Conservation (phyloP, 2,329 filamentous ascomycete species). For the Ascocoryne sarcoides region DNA sequence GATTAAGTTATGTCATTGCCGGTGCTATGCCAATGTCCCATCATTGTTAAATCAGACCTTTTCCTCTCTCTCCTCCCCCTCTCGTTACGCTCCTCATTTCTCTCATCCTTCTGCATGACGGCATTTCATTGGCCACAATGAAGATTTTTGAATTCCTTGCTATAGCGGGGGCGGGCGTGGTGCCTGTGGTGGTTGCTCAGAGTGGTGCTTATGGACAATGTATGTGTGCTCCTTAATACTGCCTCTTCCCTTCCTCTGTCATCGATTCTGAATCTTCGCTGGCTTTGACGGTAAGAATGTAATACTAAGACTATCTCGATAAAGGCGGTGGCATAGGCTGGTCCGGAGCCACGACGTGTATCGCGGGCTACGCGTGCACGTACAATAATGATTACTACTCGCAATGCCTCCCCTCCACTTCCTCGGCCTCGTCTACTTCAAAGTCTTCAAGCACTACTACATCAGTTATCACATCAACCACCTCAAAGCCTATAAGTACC, state of each 20-base stretch:
- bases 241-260: too few species aligned
- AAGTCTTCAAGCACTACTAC: not conserved
- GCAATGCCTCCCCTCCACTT: conserved; percentile 23
- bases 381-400: conserved; percentile 22
- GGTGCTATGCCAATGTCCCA: not conserved
- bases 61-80: not conserved
- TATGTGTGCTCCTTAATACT: conserved; percentile 12
- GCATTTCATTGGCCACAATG: not conserved
- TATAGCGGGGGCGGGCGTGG: conserved; percentile 25
- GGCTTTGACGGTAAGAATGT: too few species aligned
- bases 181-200: conserved; percentile 24
- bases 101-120: not conserved
- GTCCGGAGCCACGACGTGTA: conserved; percentile 22
- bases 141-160: conserved; percentile 4
- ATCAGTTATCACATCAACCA: not conserved
- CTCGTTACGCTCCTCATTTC: not conserved
- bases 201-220: conserved; percentile 22
- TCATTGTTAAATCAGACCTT: too few species aligned
- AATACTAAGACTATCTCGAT: not conserved
- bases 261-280: too few species aligned
- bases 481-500: not conserved
- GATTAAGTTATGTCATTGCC: conserved; percentile 3
- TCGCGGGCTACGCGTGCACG: conserved; percentile 22
- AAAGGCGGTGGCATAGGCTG: conserved; percentile 24
- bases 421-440: conserved; percentile 1